phyloP scores from a whole-genome alignment of 768 basidiomycete species.

The Rhodotorula babjevae region DNA sequence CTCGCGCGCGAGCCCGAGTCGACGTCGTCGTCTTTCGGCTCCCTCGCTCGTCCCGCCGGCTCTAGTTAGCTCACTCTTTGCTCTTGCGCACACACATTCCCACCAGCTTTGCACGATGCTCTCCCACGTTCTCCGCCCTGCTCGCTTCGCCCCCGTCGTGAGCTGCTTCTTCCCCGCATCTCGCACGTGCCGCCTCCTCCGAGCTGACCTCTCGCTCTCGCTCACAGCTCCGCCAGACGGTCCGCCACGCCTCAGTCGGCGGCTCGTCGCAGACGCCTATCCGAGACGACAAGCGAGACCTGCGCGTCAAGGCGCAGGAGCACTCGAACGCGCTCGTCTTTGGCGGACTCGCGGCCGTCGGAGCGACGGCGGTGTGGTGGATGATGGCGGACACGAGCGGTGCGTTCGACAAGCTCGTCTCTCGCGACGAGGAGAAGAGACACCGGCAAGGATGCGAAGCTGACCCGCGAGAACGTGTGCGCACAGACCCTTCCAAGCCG shows the following conservation, averaged over 20 bases:
- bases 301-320: neutral
- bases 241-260: neutral
- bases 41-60: too few species aligned
- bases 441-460: too few species aligned
- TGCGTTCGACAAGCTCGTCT: neutral
- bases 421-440: too few species aligned
- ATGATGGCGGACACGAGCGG: neutral
- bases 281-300: neutral
- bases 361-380: neutral
- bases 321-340: neutral
- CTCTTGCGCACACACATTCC: too few species aligned
- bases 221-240: neutral
- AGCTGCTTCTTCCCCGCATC: too few species aligned
- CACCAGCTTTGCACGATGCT: neutral
- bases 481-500: neutral
- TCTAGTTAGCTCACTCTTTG: too few species aligned
- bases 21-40: too few species aligned
- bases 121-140: neutral
- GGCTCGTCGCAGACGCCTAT: neutral
- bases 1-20: too few species aligned
- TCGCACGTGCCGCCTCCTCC: neutral
- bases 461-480: neutral
- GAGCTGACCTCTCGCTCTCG: too few species aligned
- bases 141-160: neutral
- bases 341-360: neutral